Conservation (phyloP, 2,329 filamentous ascomycete genomes). For the Phoma sp. region DNA sequence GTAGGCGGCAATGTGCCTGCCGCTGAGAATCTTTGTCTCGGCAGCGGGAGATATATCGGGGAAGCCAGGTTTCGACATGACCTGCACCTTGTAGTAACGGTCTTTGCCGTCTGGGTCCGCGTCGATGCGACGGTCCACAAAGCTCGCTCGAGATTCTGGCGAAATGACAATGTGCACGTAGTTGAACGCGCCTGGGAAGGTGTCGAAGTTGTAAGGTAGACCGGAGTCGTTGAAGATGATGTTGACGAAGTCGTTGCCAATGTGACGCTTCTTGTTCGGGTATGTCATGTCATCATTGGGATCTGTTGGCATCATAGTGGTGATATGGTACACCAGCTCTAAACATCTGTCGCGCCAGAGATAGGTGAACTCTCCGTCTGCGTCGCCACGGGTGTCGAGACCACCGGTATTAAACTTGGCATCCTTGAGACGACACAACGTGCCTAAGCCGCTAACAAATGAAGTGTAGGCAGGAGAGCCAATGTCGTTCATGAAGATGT, state of each 20-base stretch:
- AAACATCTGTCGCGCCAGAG: constrained; percentile 95
- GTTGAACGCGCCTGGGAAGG: constrained; percentile 93
- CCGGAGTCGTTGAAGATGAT: constrained; percentile 98
- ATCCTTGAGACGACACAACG: constrained; percentile 78
- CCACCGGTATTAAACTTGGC: constrained; percentile 93
- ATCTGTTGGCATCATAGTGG: constrained; percentile 96
- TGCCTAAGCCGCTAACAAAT: constrained; percentile 83
- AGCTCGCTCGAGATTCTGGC: constrained; percentile 80
- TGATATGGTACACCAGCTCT: constrained; percentile 94
- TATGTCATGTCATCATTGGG: constrained; percentile 73
- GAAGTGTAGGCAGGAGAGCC: constrained; percentile 88
- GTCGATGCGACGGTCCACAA: constrained; percentile 62
- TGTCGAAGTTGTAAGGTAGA: constrained; percentile 85
- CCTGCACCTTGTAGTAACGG: constrained; percentile 84
- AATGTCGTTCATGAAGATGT: constrained; percentile 85
- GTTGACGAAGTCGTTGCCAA: constrained; percentile 97
- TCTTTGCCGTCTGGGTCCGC: constrained; percentile 51
- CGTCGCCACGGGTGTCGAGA: constrained; percentile 76
- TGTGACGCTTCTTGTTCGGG: constrained; percentile 88
- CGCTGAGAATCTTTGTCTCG: constrained; percentile 85
- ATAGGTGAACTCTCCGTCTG: constrained; percentile 86
- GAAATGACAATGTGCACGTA: constrained; percentile 97
- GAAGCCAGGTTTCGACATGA: constrained; percentile 86
- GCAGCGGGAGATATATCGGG: constrained; percentile 90
- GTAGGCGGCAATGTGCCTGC: constrained; percentile 81